Evolutionary conservation across 805 yeast species (phyloP).

Genomic region (Yamadazyma phyllophila): DNA sequence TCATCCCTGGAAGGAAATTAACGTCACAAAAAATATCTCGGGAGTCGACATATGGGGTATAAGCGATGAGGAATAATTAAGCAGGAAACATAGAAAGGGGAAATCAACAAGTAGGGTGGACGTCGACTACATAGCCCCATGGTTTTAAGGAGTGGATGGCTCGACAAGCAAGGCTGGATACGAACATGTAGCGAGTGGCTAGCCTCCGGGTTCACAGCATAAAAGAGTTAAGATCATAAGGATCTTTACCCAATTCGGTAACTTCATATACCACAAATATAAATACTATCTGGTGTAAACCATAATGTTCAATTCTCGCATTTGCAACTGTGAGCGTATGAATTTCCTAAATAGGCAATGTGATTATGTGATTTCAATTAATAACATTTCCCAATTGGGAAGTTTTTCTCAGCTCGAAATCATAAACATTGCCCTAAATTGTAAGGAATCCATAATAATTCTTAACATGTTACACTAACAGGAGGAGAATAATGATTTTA

Average conservation of each 20-base stretch:
- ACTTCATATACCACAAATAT: neutral
- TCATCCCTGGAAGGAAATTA: too few species aligned
- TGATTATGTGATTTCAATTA: conserved; percentile 2
- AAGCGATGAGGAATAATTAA: too few species aligned
- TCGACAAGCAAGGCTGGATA: neutral
- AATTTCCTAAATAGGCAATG: conserved; percentile 21
- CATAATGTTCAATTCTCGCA: neutral
- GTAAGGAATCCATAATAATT: neutral
- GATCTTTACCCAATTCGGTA: neutral
- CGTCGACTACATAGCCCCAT: too few species aligned
- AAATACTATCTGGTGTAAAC: neutral
- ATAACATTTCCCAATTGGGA: conserved; percentile 22
- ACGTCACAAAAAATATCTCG: too few species aligned
- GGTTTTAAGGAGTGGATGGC: too few species aligned
- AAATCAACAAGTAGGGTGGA: too few species aligned
- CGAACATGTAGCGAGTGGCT: neutral
- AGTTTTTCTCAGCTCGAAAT: conserved; percentile 14
- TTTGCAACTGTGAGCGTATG: conserved; percentile 3
- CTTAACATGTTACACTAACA: conserved; percentile 3
- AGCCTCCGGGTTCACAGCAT: too few species aligned
- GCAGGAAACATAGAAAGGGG: too few species aligned
- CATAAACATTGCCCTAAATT: conserved; percentile 10
- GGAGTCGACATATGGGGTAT: too few species aligned
- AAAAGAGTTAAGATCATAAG: conserved; percentile 2
- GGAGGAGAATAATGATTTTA: conserved; percentile 2